Evolutionary conservation across 495 filamentous ascomycete species (phyloP).

Genomic region (Penicillium daleae): DNA sequence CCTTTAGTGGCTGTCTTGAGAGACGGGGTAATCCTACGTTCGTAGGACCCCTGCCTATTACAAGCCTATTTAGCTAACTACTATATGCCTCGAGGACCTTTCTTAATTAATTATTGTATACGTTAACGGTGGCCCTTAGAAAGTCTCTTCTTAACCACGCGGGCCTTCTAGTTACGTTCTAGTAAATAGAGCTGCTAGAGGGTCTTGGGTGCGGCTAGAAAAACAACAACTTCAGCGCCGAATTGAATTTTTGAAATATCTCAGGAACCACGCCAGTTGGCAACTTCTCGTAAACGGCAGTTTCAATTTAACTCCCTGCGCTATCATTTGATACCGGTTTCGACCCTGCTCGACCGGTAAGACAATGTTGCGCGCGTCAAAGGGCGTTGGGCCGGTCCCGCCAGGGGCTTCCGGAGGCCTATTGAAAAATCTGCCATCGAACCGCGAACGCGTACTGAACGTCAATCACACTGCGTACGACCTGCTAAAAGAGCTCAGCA

Average conservation of each 20-base stretch:
- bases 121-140: too few relatives aligned
- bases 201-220: too few relatives aligned
- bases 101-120: too few relatives aligned
- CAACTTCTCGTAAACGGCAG: not conserved
- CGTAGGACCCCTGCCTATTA: too few relatives aligned
- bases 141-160: too few relatives aligned
- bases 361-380: not conserved
- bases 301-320: slow-evolving; percentile 1
- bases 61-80: too few relatives aligned
- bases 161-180: too few relatives aligned
- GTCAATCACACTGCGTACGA: not conserved
- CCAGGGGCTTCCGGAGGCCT: not conserved
- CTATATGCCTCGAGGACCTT: too few relatives aligned
- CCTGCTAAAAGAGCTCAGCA: not conserved
- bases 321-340: not conserved
- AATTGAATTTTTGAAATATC: not conserved
- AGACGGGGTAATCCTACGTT: too few relatives aligned
- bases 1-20: too few relatives aligned
- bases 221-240: not conserved
- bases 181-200: too few relatives aligned
- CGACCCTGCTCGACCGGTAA: not conserved
- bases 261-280: not conserved
- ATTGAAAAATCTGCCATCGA: slow-evolving; percentile 1
- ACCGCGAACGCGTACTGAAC: not conserved
- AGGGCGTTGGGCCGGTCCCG: not conserved